Conservation (phyloP, 768 basidiomycete species). For the Hysterangium stoloniferum region DNA sequence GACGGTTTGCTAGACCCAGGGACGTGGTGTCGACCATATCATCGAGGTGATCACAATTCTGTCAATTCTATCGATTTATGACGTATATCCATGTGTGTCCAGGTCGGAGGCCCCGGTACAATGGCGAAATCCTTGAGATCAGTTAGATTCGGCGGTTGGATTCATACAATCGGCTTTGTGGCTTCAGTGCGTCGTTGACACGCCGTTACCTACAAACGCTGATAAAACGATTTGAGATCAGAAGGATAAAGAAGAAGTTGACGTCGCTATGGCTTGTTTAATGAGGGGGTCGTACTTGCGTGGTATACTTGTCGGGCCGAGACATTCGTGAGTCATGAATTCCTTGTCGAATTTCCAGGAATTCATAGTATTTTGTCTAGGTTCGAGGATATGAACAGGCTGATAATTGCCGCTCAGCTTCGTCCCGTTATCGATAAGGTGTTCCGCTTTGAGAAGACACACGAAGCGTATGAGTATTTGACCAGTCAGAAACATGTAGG, state of each 20-base stretch:
- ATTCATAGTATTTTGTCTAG: conserved; percentile 18
- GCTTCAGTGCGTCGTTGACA: conserved; percentile 25
- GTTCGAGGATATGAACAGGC: conserved; percentile 45
- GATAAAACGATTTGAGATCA: background rate
- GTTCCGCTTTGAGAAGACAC: conserved; percentile 47
- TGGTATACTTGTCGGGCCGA: conserved; percentile 49
- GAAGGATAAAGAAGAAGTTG: conserved; percentile 19
- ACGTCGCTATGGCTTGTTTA: conserved; percentile 29
- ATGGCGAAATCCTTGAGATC: conserved; percentile 36
- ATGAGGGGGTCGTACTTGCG: conserved; percentile 35
- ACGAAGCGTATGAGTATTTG: conserved; percentile 45
- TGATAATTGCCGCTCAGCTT: conserved; percentile 37
- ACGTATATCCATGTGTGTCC: background rate
- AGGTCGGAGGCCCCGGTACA: conserved; percentile 47
- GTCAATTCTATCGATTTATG: no score
- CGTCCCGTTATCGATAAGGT: conserved; percentile 49
- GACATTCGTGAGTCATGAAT: conserved; percentile 39
- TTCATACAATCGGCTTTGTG: conserved; percentile 48
- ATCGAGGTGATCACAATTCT: conserved; percentile 27
- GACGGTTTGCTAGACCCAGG: conserved; percentile 20
- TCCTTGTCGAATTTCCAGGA: background rate
- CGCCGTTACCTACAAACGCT: background rate
- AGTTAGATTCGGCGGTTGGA: conserved; percentile 33
- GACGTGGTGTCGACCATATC: conserved; percentile 29
- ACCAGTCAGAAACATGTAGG: conserved; percentile 51